Conservation (phyloP, 495 filamentous ascomycete species). For the Xylaria palmicola region DNA sequence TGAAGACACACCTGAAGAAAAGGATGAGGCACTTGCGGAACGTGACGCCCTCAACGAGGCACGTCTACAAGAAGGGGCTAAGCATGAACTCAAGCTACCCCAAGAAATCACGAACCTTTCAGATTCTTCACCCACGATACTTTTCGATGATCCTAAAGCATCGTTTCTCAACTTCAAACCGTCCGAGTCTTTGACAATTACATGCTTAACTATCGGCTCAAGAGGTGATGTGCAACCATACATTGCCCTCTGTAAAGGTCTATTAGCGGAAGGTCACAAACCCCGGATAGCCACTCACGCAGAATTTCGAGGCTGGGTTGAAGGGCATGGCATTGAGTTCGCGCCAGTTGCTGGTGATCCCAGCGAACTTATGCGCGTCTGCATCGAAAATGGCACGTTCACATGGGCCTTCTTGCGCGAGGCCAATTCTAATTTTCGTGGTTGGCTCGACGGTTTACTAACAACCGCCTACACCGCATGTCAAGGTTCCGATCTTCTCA, state of each 20-base stretch:
- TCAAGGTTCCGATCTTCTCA: slow-evolving; percentile 83
- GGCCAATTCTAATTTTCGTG: slow-evolving; percentile 84
- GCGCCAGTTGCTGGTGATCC: slow-evolving; percentile 85
- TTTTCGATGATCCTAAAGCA: slow-evolving; percentile 88
- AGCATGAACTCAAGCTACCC: slow-evolving; percentile 58
- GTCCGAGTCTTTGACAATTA: slow-evolving; percentile 74
- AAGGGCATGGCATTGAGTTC: slow-evolving; percentile 90
- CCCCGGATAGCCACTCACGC: slow-evolving; percentile 87
- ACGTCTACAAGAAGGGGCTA: slow-evolving; percentile 58
- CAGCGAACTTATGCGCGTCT: slow-evolving; percentile 90
- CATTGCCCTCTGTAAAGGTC: slow-evolving; percentile 90
- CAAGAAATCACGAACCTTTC: slow-evolving; percentile 49
- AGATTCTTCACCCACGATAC: slow-evolving; percentile 63
- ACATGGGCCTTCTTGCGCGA: slow-evolving; percentile 87
- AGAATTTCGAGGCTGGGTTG: slow-evolving; percentile 87
- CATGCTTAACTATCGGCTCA: slow-evolving; percentile 93
- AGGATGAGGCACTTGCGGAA: slow-evolving; percentile 77
- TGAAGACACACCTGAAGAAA: slow-evolving; percentile 66
- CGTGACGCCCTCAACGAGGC: slow-evolving; percentile 80
- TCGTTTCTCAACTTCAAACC: slow-evolving; percentile 97
- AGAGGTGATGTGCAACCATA: slow-evolving; percentile 97
- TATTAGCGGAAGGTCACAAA: slow-evolving; percentile 83
- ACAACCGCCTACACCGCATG: slow-evolving; percentile 82
- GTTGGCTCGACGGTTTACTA: slow-evolving; percentile 89
- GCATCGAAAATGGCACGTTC: slow-evolving; percentile 97